Conservation (phyloP, 192 early-diverging fungal species). For the Powellomyces hirtus region DNA sequence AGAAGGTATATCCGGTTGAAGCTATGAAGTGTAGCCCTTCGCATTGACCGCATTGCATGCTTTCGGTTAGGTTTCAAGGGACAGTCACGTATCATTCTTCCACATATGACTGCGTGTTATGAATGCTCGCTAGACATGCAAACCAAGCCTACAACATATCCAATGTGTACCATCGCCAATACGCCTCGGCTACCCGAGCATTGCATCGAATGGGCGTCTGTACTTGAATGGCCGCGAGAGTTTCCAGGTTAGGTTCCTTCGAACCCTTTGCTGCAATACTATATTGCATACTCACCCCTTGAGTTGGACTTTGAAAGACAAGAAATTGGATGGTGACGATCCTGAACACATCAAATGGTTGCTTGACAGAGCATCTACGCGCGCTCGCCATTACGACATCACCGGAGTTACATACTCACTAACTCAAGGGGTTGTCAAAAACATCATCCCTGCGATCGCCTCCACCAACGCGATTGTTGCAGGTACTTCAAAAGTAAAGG, state of each 20-base stretch:
- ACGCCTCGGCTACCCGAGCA: conserved; percentile 97
- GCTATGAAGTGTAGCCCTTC: too few species aligned
- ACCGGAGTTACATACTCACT: conserved; percentile 84
- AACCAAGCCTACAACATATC: conserved; percentile 83
- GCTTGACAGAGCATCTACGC: conserved; percentile 80
- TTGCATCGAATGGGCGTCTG: conserved; percentile 95
- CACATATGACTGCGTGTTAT: conserved; percentile 83
- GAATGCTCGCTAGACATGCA: conserved; percentile 95
- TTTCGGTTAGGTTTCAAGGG: conserved; percentile 77
- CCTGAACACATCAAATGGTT: conserved; percentile 53
- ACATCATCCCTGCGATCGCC: conserved; percentile 98
- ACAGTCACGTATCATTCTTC: conserved; percentile 89
- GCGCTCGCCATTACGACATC: conserved; percentile 80
- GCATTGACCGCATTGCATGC: too few species aligned
- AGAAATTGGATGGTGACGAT: conserved; percentile 79
- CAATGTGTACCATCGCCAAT: conserved; percentile 98
- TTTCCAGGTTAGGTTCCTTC: conserved; percentile 57
- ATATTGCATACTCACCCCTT: neutral
- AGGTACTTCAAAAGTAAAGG: conserved; percentile 66
- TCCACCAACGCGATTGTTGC: conserved; percentile 97
- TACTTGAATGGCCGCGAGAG: conserved; percentile 86
- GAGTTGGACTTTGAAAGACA: conserved; percentile 58
- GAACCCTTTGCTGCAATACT: neutral
- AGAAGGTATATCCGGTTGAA: conserved; percentile 63
- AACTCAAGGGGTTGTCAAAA: conserved; percentile 96